Base-by-base conservation (phyloP, 305 asterid species). In the Fraxinus angustifolia region DNA sequence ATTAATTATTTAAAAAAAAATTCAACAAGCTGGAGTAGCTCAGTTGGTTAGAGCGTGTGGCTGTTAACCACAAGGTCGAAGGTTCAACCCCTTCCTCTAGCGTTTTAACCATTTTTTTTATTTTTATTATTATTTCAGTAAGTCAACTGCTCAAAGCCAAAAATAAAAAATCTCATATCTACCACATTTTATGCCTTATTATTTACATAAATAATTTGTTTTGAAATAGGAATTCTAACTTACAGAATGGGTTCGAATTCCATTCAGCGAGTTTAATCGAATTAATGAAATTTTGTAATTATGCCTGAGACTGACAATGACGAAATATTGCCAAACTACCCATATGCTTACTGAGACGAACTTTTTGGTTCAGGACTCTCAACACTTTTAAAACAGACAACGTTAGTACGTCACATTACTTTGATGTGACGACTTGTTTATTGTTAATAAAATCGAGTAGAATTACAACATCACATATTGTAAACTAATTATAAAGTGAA, bases 41-140 rank as follows among this genome's bases (percentile, higher is more conserved):
- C 94, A 89, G 92, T 88, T 89, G 94, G 94, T 85, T 91, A 91
- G 94, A 91, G 93, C 89, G 92, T 91, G 90, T 91, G 94, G 94
- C 94, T 89, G 92, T 91, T 90, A 91, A 91, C 93, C 93, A 91
- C 91, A 88, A 90, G 92, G 93, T 91, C 90, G 94, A 88, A 90
- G 92, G 91, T 89, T 90, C 91, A 83, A 90, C 62, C 94, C 91
- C 92, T 89, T 88, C 90, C 86, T 90, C 92, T 89, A 86, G 92
- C 90, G 71, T n/a, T 53, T n/a, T 4, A 33, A 33, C 36, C 36
- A 4, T 5, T 5, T 34, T 34, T 34, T 34, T 34, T 0, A 4
- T 34, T 34, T 35, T 6, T 36, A 6, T 36, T 36, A 36, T 7
- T 36, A 6, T 36, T 36, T 8, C n/a, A 42, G 53, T 11, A n/a